Evolutionary conservation across 78 protist genomes (phyloP).

Genomic region (Blattamonas nauphoetae): DNA sequence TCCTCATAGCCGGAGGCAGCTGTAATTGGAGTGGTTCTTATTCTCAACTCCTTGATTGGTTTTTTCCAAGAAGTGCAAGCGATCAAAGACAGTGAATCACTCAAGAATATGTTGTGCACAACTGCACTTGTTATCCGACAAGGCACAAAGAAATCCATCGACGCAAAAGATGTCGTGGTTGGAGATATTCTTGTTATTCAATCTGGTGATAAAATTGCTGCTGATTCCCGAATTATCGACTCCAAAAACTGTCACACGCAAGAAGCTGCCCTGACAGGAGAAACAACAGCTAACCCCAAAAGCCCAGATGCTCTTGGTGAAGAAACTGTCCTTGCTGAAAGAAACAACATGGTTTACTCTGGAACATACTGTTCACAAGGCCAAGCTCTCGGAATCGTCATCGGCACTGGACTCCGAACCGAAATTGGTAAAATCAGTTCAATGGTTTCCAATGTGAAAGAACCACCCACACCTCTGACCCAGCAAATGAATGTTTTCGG

Average conservation of each 20-base stretch:
- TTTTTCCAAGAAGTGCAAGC: no score
- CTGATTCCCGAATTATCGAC: no score
- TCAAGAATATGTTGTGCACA: neutral
- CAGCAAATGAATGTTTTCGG: neutral
- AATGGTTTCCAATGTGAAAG: neutral
- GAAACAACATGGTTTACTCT: neutral
- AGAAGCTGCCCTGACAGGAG: no score
- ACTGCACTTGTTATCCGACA: neutral
- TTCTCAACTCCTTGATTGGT: no score
- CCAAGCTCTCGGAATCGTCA: neutral
- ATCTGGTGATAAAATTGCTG: no score
- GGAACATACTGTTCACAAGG: neutral
- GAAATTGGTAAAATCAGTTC: neutral
- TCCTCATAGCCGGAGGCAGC: slow-evolving; percentile 3
- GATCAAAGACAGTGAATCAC: neutral
- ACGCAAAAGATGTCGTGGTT: slow-evolving; percentile 5
- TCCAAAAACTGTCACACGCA: no score
- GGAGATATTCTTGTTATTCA: no score
- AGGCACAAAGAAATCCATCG: neutral
- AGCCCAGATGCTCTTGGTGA: no score
- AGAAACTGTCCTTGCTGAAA: neutral
- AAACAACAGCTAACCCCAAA: no score
- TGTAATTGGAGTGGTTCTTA: neutral
- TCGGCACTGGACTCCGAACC: neutral
- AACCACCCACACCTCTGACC: neutral